Conservation (phyloP, 164 flowering plant genomes). For the Vitis cinerea region DNA sequence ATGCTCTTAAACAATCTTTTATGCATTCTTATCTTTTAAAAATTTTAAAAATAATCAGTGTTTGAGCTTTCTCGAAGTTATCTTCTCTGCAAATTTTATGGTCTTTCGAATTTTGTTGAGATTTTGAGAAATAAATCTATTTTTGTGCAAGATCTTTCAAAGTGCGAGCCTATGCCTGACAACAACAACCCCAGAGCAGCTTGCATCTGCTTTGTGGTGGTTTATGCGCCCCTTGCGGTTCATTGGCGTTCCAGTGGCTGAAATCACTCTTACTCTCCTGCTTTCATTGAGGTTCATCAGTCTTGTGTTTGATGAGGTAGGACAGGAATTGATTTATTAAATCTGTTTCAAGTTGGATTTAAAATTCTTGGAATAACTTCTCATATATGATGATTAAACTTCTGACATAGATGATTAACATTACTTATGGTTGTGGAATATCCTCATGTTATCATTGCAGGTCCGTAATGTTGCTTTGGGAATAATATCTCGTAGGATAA, state of each 20-base stretch:
- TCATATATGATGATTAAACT: no score
- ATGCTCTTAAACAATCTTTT: not conserved
- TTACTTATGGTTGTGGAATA: not conserved
- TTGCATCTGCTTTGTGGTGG: slow-evolving; percentile 87
- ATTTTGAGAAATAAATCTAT: slow-evolving; percentile 21
- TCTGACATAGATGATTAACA: no score
- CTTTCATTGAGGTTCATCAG: slow-evolving; percentile 91
- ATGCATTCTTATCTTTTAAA: not conserved
- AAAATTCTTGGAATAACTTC: not conserved
- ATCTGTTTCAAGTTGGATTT: not conserved
- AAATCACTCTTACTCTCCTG: slow-evolving; percentile 78
- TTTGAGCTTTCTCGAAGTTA: not conserved
- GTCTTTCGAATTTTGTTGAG: slow-evolving; percentile 13
- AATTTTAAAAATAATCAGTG: not conserved
- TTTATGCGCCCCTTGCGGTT: slow-evolving; percentile 72
- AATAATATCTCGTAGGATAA: slow-evolving; percentile 87
- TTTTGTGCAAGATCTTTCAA: slow-evolving; percentile 76
- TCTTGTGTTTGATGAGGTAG: slow-evolving; percentile 95
- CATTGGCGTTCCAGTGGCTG: slow-evolving; percentile 81
- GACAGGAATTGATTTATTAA: not conserved
- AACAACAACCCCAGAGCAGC: slow-evolving; percentile 91
- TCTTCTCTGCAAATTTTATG: not conserved
- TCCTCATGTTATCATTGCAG: slow-evolving; percentile 32
- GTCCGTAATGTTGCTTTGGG: slow-evolving; percentile 92
- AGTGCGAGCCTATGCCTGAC: slow-evolving; percentile 93